Base-by-base conservation (phyloP, 441 rosid species). In the Brassica balearica region DNA sequence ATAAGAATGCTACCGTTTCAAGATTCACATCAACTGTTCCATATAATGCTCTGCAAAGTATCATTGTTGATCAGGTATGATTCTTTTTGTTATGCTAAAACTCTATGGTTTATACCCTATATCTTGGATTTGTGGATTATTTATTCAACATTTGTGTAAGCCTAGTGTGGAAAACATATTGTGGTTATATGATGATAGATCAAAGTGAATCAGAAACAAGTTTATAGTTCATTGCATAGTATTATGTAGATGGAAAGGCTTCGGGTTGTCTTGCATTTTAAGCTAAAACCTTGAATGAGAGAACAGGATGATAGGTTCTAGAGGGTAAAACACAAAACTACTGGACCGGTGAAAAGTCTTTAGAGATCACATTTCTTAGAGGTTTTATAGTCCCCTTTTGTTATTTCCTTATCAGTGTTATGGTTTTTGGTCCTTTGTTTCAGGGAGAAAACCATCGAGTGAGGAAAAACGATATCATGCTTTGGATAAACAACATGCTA, bases 21-120 rank as follows among this genome's bases (percentile, higher is more conserved):
- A 84, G 80, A 80, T 78, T 75, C 67, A 68, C 75, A 74, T 83
- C 88, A 77, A 73, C 85, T 68, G 36, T 80, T 76, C 73, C 69
- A 69, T 81, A 65, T 76, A 84, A 87, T 75, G 82, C 89, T 63
- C 65, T 74, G 77, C 85, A 85, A 61, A 80, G 87, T 61, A 79
- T 95, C 43, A 61, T 88, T 14, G 87, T 89, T 68, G 84, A 87
- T 77, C 85, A 87, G 96, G 98, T 94, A 67, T 36, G 84, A 43
- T 15, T 72, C 67, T 67, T 59, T 22, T 74, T 73, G 8, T 7
- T 78, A 61, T 22, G 11, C 56, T 43, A 46, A 8, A 22, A 6
- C 41, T 65, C 25, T 62, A 11, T 55, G 10, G 25, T 68, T 32
- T 48, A 67, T 65, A 36, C 17, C 69, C 0, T 68, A 20, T 62